A percentile compares a stretch with the other conserved stretches of the same genome.
Evolutionary conservation across 2,329 filamentous ascomycete species (phyloP).

Genomic region (Amauroascus niger): DNA sequence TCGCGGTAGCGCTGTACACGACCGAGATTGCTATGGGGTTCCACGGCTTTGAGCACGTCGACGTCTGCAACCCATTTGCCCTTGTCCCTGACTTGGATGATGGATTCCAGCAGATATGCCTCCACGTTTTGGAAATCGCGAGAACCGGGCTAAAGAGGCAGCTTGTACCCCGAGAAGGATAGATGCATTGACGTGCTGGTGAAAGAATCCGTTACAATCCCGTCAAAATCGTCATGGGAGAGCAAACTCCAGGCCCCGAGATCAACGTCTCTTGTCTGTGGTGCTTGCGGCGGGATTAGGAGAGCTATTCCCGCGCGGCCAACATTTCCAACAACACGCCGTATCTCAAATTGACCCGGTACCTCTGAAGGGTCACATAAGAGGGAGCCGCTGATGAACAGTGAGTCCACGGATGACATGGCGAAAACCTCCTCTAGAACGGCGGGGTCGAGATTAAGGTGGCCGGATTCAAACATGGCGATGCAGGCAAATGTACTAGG

Average conservation of each 20-base stretch:
- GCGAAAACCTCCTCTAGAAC: neutral
- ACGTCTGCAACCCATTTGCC: conserved; percentile 21
- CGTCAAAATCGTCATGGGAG: conserved; percentile 19
- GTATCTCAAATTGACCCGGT: neutral
- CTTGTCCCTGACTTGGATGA: conserved; percentile 18
- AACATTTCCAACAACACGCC: conserved; percentile 15
- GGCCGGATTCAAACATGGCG: conserved; percentile 1
- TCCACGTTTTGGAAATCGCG: conserved; percentile 16
- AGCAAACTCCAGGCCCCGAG: conserved; percentile 10
- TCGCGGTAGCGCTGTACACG: too few relatives aligned
- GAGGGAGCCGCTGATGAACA: neutral
- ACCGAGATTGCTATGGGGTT: too few relatives aligned
- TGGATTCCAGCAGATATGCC: conserved; percentile 17
- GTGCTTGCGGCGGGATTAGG: conserved; percentile 14
- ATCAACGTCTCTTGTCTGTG: conserved; percentile 1
- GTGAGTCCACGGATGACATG: conserved; percentile 2
- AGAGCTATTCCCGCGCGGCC: conserved; percentile 18
- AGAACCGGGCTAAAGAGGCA: conserved; percentile 13
- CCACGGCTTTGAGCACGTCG: neutral
- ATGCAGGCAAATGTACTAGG: conserved; percentile 11
- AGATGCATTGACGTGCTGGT: conserved; percentile 20
- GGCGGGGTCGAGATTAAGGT: neutral
- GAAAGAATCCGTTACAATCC: conserved; percentile 17
- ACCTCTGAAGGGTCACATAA: neutral
- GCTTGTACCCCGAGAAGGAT: conserved; percentile 17